A percentile compares a stretch with the other conserved stretches of the same genome.
phyloP scores from a whole-genome alignment of 352 stramenopile species.

The Pythium pectinolyticum region DNA sequence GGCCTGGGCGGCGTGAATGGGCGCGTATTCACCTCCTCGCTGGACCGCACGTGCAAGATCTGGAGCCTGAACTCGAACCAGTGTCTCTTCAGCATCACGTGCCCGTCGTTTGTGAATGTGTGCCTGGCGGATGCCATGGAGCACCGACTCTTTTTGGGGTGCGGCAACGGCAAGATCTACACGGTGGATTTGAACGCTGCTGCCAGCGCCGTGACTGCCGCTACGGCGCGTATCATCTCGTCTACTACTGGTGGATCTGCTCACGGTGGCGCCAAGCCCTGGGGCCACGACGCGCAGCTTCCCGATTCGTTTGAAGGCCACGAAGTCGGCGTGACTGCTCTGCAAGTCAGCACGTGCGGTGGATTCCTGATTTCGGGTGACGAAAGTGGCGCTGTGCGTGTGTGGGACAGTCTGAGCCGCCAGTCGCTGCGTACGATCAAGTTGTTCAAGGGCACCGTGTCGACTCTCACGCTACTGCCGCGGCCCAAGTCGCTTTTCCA shows the following conservation, averaged over 20 bases:
- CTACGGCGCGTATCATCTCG: slow-evolving; percentile 51
- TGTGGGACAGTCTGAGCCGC: slow-evolving; percentile 68
- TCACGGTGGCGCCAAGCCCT: slow-evolving; percentile 30
- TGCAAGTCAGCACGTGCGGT: slow-evolving; percentile 60
- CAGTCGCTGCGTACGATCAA: slow-evolving; percentile 68
- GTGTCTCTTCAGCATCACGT: slow-evolving; percentile 68
- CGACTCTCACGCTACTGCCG: slow-evolving; percentile 49
- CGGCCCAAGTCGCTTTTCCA: slow-evolving; percentile 61
- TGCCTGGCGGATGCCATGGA: slow-evolving; percentile 64
- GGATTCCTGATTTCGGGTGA: slow-evolving; percentile 65
- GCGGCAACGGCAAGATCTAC: slow-evolving; percentile 74
- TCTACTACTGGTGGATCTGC: slow-evolving; percentile 20
- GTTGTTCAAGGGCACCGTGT: slow-evolving; percentile 65
- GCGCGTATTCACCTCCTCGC: slow-evolving; percentile 71
- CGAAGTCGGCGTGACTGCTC: slow-evolving; percentile 52
- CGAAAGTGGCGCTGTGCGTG: slow-evolving; percentile 52
- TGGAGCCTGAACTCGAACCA: slow-evolving; percentile 57
- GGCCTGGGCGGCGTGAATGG: slow-evolving; percentile 62
- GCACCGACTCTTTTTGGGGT: slow-evolving; percentile 68
- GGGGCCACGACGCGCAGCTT: slow-evolving; percentile 43
- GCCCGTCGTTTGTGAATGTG: slow-evolving; percentile 64
- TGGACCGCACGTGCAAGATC: slow-evolving; percentile 80
- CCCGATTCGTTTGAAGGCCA: slow-evolving; percentile 67
- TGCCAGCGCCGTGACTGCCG: slow-evolving; percentile 48
- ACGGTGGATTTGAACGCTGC: slow-evolving; percentile 65